Evolutionary conservation across 331 rosid genomes (phyloP), one percentile per base, ranked within the genome.

Genomic region (Arachis monticola): DNA sequence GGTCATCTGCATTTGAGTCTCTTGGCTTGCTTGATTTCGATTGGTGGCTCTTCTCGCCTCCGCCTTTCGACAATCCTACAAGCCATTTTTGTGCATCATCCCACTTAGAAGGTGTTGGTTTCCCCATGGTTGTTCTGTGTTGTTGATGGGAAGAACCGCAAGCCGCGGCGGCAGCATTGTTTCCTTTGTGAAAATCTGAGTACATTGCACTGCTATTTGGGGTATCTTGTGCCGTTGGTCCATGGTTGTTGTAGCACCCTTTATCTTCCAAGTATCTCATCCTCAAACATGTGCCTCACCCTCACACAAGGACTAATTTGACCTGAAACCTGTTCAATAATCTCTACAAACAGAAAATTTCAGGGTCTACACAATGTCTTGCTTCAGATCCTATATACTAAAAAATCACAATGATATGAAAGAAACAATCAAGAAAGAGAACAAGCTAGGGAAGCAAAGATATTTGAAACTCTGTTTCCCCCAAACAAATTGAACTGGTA

Each of bases 81-180:
- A 95, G 84, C 99, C 99, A 95, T 69, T 95, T 95, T 60, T 95
- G 99, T 53, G 99, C 98, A 75, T 95, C 98, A 12, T 95, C 99
- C 99, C 99, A 95, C 76, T 95, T 92, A 17, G 99, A 92, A 0
- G 99, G 97, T 4, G 97, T 87, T 30, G 99, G 90, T 82, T 95
- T 95, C n/a, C 96, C 97, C 53, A 86, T 69, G 31, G 81, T 81
- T 52, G 88, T 83, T 81, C 92, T 11, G 7, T 62, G 75, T 22
- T 58, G 87, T 44, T 86, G 93, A 67, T 80, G 80, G 10, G 86
- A 81, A 53, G 77, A 81, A 53, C 75, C 81, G 7, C 89, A 85
- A 65, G 77, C 75, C 1, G 22, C 2, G 55, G 55, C 4, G 5
- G 55, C 13, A 47, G 62, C 80, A 70, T 82, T 87, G 40, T 83